Percentiles rank a stretch among this genome's conserved stretches.
These are phyloP conservation scores for Penicillium polonicum DNA, from an alignment of 2,329 filamentous ascomycete species.

Conservation along the genomic window DNA sequence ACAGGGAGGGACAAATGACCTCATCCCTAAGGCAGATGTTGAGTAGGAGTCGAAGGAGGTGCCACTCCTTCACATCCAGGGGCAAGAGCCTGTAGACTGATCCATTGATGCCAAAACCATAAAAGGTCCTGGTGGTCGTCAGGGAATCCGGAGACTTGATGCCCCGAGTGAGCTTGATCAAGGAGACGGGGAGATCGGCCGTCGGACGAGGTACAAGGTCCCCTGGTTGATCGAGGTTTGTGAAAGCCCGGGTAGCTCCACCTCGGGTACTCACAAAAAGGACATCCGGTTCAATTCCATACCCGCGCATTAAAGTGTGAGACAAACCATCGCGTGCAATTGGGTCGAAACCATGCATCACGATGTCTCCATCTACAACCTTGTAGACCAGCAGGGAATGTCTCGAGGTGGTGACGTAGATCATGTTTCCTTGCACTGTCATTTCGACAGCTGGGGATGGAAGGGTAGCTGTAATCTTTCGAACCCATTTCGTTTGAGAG, in stretches of 20 bases:
- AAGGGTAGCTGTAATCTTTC: constrained; percentile 40
- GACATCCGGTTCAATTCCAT: constrained; percentile 45
- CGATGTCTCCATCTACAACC: constrained; percentile 37
- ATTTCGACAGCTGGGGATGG: constrained; percentile 53
- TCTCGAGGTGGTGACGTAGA: constrained; percentile 55
- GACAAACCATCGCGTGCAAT: constrained; percentile 34
- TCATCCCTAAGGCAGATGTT: constrained; percentile 58
- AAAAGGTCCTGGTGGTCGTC: constrained; percentile 51
- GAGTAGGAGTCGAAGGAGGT: constrained; percentile 70
- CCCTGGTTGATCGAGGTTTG: constrained; percentile 22
- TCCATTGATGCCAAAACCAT: constrained; percentile 67
- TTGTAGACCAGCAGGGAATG: constrained; percentile 55
- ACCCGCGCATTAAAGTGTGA: constrained; percentile 29
- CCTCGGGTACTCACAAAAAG: constrained; percentile 53
- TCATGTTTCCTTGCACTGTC: constrained; percentile 45
- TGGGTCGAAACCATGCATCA: constrained; percentile 36
- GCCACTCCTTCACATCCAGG: constrained; percentile 62
- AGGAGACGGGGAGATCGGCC: constrained; percentile 36
- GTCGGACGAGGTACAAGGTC: constrained; percentile 34
- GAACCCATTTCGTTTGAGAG: constrained; percentile 43
- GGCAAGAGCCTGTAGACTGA: constrained; percentile 68
- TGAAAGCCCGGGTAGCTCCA: constrained; percentile 49
- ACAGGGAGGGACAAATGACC: constrained; percentile 52
- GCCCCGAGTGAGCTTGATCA: constrained; percentile 31
- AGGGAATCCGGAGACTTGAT: constrained; percentile 18